Evolutionary conservation across 2,329 filamentous ascomycete species (phyloP).

Genomic region (Diplodia scrobiculata): DNA sequence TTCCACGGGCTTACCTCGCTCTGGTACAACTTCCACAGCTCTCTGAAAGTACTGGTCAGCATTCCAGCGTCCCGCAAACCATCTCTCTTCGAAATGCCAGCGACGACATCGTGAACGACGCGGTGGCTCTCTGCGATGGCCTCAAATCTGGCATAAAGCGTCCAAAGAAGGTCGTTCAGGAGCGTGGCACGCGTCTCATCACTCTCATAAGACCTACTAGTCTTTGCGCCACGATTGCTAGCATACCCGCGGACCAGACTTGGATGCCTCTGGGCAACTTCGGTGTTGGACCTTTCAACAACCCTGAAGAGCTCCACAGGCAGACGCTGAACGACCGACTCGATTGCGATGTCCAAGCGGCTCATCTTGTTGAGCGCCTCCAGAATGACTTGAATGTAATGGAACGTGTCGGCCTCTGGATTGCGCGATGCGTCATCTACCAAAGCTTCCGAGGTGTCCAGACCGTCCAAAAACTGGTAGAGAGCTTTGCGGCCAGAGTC

Average conservation of each 20-base stretch:
- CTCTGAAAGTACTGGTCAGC: conserved; percentile 86
- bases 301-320: conserved; percentile 92
- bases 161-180: conserved; percentile 88
- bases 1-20: conserved; percentile 61
- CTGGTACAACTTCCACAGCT: conserved; percentile 96
- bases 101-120: conserved; percentile 88
- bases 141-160: conserved; percentile 93
- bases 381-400: conserved; percentile 83
- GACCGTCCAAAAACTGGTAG: conserved; percentile 59
- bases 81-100: conserved; percentile 81
- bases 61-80: conserved; percentile 61
- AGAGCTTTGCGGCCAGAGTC: conserved; percentile 56
- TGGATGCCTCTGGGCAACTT: conserved; percentile 92
- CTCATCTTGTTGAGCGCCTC: conserved; percentile 90
- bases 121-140: conserved; percentile 95
- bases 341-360: conserved; percentile 79
- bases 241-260: conserved; percentile 63
- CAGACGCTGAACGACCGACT: conserved; percentile 87
- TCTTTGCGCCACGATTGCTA: conserved; percentile 61
- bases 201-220: conserved; percentile 62
- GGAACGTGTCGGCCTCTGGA: conserved; percentile 92
- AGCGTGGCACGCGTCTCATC: conserved; percentile 77
- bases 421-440: conserved; percentile 89
- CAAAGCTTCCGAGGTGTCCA: conserved; percentile 59
- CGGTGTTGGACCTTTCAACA: conserved; percentile 90